phyloP scores from a whole-genome alignment of 768 basidiomycete species.

The Collybia sordida region DNA sequence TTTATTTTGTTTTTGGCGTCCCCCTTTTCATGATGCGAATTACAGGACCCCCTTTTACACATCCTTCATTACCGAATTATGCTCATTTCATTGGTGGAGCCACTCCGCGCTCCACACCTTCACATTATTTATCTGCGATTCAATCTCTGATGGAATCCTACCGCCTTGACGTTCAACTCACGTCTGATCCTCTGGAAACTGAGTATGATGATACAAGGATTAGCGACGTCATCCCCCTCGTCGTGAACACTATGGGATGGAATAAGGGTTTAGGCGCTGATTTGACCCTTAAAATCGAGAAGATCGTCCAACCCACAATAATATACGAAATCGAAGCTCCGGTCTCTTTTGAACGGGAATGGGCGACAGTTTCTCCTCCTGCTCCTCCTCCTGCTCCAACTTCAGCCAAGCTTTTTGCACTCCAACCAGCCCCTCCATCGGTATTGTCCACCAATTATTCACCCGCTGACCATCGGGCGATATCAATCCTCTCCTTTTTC shows the following conservation, averaged over 20 bases:
- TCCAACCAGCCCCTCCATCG: conserved; percentile 46
- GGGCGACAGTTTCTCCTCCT: conserved; percentile 13
- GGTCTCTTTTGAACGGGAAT: conserved; percentile 16
- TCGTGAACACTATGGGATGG: conserved; percentile 98
- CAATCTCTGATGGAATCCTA: conserved; percentile 66
- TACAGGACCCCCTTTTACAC: conserved; percentile 86
- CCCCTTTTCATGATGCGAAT: not conserved
- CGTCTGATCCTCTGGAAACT: conserved; percentile 23
- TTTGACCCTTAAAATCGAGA: conserved; percentile 68
- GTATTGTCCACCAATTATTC: conserved; percentile 43
- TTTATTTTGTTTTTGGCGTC: not conserved
- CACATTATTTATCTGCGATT: conserved; percentile 71
- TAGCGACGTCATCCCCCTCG: conserved; percentile 67
- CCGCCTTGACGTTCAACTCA: conserved; percentile 64
- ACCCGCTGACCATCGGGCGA: conserved; percentile 68
- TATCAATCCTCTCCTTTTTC: conserved; percentile 78
- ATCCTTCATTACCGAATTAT: conserved; percentile 64
- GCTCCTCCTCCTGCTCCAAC: not conserved
- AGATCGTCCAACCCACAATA: conserved; percentile 56
- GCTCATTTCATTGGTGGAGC: conserved; percentile 84
- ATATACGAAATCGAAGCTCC: conserved; percentile 51
- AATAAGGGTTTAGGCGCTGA: conserved; percentile 90
- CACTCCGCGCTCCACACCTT: conserved; percentile 75
- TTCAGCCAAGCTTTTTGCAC: conserved; percentile 33
- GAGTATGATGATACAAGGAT: conserved; percentile 36